Conservation (phyloP, 495 filamentous ascomycete genomes). For the Stereocaulon alpinum region DNA sequence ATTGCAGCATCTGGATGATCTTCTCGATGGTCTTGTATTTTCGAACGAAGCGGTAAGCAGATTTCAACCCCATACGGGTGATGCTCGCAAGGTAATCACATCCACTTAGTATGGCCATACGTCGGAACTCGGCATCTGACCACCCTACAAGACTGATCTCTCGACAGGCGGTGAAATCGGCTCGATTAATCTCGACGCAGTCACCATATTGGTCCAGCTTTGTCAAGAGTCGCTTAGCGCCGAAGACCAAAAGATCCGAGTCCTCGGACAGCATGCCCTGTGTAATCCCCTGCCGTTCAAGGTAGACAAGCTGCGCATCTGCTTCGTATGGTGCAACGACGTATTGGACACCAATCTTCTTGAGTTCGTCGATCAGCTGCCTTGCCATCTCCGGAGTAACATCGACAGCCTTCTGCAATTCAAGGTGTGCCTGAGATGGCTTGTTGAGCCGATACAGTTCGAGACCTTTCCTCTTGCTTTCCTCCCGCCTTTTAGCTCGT, state of each 20-base stretch:
- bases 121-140: slow-evolving; percentile 82
- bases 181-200: slow-evolving; percentile 80
- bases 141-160: slow-evolving; percentile 85
- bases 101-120: slow-evolving; percentile 95
- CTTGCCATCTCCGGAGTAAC: slow-evolving; percentile 94
- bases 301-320: slow-evolving; percentile 88
- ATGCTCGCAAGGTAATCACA: slow-evolving; percentile 90
- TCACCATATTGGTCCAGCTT: slow-evolving; percentile 92
- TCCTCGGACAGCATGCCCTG: slow-evolving; percentile 90
- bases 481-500: slow-evolving; percentile 56
- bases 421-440: slow-evolving; percentile 65
- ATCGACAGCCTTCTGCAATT: slow-evolving; percentile 93
- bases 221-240: slow-evolving; percentile 77
- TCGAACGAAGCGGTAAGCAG: slow-evolving; percentile 78
- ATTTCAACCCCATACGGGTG: slow-evolving; percentile 80
- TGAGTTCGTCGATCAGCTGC: slow-evolving; percentile 83
- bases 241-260: slow-evolving; percentile 93
- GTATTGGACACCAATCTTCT: slow-evolving; percentile 66
- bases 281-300: slow-evolving; percentile 75
- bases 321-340: slow-evolving; percentile 97
- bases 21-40: slow-evolving; percentile 81
- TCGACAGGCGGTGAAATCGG: slow-evolving; percentile 75
- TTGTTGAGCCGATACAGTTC: slow-evolving; percentile 74
- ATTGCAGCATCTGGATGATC: slow-evolving; percentile 68
- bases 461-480: slow-evolving; percentile 61